Evolutionary conservation across 257 asterid species (phyloP).

Genomic region (Nicotiana tomentosiformis): DNA sequence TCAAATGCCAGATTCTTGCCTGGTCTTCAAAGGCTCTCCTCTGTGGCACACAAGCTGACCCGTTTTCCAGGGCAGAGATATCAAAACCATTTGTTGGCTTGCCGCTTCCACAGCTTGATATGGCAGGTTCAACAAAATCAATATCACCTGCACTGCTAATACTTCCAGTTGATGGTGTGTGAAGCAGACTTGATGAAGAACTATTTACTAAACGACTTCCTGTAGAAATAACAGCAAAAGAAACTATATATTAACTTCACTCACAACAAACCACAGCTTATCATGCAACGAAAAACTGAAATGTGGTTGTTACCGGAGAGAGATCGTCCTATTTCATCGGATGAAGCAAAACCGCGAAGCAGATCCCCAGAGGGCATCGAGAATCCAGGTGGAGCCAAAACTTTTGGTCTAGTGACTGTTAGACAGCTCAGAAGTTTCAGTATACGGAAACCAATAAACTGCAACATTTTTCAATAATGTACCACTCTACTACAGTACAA

Average conservation of each 20-base stretch:
- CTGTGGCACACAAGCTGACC: conserved; percentile 20
- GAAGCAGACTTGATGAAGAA: conserved; percentile 21
- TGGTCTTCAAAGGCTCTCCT: conserved; percentile 43
- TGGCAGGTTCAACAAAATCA: conserved; percentile 52
- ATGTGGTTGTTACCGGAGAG: conserved; percentile 48
- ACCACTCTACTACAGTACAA: background rate
- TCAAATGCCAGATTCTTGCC: conserved; percentile 57
- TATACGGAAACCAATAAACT: background rate
- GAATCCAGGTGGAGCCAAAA: conserved; percentile 84
- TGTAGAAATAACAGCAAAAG: conserved; percentile 3
- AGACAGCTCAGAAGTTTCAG: conserved; percentile 5
- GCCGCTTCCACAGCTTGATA: conserved; percentile 33
- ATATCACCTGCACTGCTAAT: conserved; percentile 24
- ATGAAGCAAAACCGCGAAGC: conserved; percentile 69
- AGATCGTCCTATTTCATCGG: conserved; percentile 39
- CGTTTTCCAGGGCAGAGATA: conserved; percentile 30
- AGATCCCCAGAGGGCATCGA: conserved; percentile 60
- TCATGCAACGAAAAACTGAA: background rate
- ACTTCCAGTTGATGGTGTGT: conserved; percentile 36
- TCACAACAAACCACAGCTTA: background rate
- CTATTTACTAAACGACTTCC: conserved; percentile 1
- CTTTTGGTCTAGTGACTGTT: conserved; percentile 61
- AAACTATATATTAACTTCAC: background rate
- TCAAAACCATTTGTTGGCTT: conserved; percentile 34
- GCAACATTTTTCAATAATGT: background rate